A percentile compares a stretch with the other conserved stretches of the same genome.
These are phyloP conservation scores for Mycena latifolia DNA, from an alignment of 768 basidiomycete genomes.

Conservation along the genomic window DNA sequence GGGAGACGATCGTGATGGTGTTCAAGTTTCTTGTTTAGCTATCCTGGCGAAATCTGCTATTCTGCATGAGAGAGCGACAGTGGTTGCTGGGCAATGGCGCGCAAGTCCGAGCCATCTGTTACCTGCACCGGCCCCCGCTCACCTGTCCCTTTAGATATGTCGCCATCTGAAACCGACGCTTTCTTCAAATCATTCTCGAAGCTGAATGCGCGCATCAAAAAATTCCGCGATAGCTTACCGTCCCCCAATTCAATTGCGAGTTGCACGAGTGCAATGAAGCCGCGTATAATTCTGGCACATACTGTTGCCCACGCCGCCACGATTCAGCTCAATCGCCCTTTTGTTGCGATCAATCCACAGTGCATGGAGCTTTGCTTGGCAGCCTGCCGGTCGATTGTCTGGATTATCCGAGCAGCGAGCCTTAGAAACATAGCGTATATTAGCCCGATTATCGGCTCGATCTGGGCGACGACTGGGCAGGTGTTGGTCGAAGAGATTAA, in stretches of 20 bases:
- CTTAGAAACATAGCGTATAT: not conserved
- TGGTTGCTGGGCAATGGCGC: constrained; percentile 34
- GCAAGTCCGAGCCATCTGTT: constrained; percentile 35
- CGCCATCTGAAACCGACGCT: not conserved
- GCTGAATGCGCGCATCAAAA: not conserved
- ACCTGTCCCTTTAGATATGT: not conserved
- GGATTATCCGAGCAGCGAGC: not conserved
- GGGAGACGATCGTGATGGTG: not conserved
- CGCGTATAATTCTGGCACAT: not conserved
- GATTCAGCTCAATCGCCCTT: not conserved
- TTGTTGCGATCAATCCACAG: not conserved
- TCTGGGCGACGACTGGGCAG: constrained; percentile 11
- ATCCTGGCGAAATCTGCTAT: constrained; percentile 25
- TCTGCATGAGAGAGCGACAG: constrained; percentile 41
- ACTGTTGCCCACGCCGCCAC: not conserved
- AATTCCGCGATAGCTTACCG: not conserved
- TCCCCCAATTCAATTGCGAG: not conserved
- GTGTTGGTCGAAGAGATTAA: constrained; percentile 16
- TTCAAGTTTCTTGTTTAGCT: constrained; percentile 9
- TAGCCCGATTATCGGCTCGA: not conserved
- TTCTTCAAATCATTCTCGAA: not conserved
- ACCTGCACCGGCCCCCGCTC: not conserved
- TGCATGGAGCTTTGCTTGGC: not conserved
- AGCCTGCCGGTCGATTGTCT: constrained; percentile 10
- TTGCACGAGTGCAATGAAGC: not conserved